A percentile compares a stretch with the other conserved stretches of the same genome.
These are phyloP conservation scores for Phtheirospermum japonicum DNA, from an alignment of 257 asterid species.

Conservation along the genomic window DNA sequence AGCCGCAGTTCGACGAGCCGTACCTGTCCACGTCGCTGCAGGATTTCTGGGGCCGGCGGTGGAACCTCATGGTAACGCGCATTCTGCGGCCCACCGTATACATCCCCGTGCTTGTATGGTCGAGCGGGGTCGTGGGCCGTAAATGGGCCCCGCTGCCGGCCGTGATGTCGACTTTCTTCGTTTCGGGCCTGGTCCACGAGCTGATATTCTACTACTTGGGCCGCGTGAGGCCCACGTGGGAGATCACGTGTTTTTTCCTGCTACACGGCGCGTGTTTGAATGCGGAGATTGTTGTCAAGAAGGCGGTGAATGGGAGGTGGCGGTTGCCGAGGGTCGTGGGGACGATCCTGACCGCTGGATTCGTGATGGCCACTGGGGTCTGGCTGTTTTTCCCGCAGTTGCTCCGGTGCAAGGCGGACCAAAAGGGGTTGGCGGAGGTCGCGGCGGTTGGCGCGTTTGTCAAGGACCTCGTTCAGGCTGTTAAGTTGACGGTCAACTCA, in stretches of 20 bases:
- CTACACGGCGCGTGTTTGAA: slow-evolving; percentile 55
- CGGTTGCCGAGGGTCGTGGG: slow-evolving; percentile 43
- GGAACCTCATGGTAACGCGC: slow-evolving; percentile 83
- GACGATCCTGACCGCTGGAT: slow-evolving; percentile 42
- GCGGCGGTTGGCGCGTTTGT: slow-evolving; percentile 47
- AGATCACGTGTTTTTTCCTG: slow-evolving; percentile 49
- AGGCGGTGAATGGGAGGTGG: slow-evolving; percentile 37
- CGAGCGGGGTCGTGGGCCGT: slow-evolving; percentile 41
- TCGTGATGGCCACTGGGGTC: slow-evolving; percentile 46
- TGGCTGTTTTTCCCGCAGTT: slow-evolving; percentile 70
- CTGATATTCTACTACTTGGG: slow-evolving; percentile 65
- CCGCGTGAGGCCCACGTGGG: slow-evolving; percentile 70
- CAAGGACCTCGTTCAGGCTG: slow-evolving; percentile 43
- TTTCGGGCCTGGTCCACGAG: slow-evolving; percentile 74
- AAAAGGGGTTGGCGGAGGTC: slow-evolving; percentile 57
- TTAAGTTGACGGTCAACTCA: slow-evolving; percentile 26
- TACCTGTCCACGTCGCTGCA: slow-evolving; percentile 67
- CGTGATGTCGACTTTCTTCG: slow-evolving; percentile 42
- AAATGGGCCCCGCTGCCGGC: slow-evolving; percentile 61
- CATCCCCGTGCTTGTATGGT: slow-evolving; percentile 43
- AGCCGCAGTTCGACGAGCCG: slow-evolving; percentile 84
- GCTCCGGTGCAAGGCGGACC: slow-evolving; percentile 40
- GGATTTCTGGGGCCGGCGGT: slow-evolving; percentile 85
- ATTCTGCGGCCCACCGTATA: slow-evolving; percentile 74
- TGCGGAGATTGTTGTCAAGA: slow-evolving; percentile 49